A percentile compares a stretch with the other conserved stretches of the same genome.
Conservation (phyloP, 139 green algal genomes). For the Haematococcus sp. region DNA sequence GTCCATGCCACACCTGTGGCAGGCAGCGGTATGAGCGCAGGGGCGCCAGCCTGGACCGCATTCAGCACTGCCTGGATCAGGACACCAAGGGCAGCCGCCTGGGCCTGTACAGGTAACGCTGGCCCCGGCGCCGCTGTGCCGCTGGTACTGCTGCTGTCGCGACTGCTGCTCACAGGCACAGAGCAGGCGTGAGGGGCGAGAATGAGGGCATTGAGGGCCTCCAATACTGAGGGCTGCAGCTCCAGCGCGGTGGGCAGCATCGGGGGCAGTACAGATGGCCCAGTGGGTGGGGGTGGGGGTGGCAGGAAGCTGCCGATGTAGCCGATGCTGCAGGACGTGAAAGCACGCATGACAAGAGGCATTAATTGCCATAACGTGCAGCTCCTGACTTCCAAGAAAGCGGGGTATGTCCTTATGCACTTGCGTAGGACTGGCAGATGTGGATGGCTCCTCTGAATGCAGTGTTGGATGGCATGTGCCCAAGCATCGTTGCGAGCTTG, state of each 20-base stretch:
- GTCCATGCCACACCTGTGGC: constrained; percentile 9
- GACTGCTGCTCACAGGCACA: not conserved
- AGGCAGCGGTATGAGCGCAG: constrained; percentile 4
- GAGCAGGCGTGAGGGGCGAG: not conserved
- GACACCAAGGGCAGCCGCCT: not conserved
- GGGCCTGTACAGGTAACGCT: not conserved
- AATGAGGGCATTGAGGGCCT: constrained; percentile 7
- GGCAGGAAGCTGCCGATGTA: not conserved
- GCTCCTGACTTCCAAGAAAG: no score
- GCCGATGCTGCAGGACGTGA: not conserved
- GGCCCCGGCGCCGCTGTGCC: not conserved
- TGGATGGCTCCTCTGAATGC: no score
- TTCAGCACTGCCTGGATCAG: not conserved
- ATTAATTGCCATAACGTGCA: no score
- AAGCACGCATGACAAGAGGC: not conserved
- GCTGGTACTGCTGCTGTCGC: not conserved
- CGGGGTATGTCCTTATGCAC: no score
- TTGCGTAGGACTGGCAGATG: no score
- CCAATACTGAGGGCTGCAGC: not conserved
- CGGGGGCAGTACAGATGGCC: not conserved
- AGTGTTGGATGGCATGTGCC: no score
- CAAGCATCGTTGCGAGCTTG: no score
- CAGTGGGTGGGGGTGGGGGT: not conserved
- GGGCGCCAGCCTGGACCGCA: not conserved
- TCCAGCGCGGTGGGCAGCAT: not conserved